Evolutionary conservation across 305 asterid species (phyloP).

Genomic region (Fraxinus sp.): DNA sequence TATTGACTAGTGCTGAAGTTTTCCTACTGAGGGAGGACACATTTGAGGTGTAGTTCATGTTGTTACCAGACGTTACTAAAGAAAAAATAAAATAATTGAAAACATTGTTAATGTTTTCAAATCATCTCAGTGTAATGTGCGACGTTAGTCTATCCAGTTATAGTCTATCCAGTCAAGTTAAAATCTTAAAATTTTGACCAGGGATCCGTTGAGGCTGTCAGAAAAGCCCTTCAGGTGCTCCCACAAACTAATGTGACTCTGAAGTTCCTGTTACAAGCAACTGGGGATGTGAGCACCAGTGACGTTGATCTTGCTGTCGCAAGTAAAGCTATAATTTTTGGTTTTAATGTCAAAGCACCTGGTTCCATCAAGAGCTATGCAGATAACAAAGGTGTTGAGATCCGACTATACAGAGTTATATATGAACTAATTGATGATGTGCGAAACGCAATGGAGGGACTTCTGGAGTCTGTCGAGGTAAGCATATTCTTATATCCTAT

Average conservation of each 20-base stretch:
- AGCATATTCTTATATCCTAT: slow-evolving; percentile 6
- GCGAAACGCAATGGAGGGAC: slow-evolving; percentile 95
- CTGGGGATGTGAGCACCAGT: slow-evolving; percentile 85
- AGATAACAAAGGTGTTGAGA: slow-evolving; percentile 71
- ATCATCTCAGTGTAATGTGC: neutral
- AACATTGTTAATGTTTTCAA: neutral
- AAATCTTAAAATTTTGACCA: slow-evolving; percentile 31
- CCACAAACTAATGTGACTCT: slow-evolving; percentile 89
- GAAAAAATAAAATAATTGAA: neutral
- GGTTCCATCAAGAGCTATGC: slow-evolving; percentile 88
- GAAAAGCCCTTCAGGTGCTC: slow-evolving; percentile 90
- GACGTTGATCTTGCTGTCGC: slow-evolving; percentile 97
- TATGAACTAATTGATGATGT: slow-evolving; percentile 95
- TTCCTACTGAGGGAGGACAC: neutral
- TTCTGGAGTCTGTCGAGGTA: slow-evolving; percentile 95
- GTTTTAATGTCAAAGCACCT: slow-evolving; percentile 79
- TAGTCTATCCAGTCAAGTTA: slow-evolving; percentile 17
- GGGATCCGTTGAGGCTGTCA: slow-evolving; percentile 94
- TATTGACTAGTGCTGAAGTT: neutral
- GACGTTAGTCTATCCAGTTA: neutral
- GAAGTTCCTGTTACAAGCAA: slow-evolving; percentile 88
- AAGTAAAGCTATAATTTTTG: slow-evolving; percentile 80
- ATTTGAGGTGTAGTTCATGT: slow-evolving; percentile 1
- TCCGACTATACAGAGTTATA: slow-evolving; percentile 76
- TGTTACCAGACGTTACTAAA: neutral